Evolutionary conservation across 1,284 basidiomycete species (phyloP).

Genomic region (Vanrija pseudolonga): DNA sequence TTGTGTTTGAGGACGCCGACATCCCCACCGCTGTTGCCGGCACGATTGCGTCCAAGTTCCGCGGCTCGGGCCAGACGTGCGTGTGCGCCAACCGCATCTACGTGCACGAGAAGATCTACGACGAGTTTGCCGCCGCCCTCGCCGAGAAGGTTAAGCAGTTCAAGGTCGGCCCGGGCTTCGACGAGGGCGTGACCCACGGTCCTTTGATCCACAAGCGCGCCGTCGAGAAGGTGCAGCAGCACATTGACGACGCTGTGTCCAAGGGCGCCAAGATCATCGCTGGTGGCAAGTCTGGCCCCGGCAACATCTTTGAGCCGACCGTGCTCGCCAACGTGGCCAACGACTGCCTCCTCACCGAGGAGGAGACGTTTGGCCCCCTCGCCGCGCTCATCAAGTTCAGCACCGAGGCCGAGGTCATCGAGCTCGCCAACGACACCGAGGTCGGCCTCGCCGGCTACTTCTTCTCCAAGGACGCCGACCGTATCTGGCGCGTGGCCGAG

Average conservation of each 20-base stretch:
- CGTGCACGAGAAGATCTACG: conserved; percentile 47
- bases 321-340: conserved; percentile 81
- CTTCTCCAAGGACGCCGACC: conserved; percentile 81
- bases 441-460: conserved; percentile 90
- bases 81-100: conserved; percentile 49
- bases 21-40: conserved; percentile 90
- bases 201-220: conserved; percentile 87
- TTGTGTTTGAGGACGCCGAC: conserved; percentile 92
- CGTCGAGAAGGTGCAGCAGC: conserved; percentile 77
- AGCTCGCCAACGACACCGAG: conserved; percentile 75
- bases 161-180: conserved; percentile 86
- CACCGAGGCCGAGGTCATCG: conserved; percentile 87
- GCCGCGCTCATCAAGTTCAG: conserved; percentile 68
- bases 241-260: conserved; percentile 78
- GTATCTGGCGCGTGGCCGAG: conserved; percentile 97
- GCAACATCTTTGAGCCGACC: conserved; percentile 79
- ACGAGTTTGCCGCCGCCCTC: conserved; percentile 44
- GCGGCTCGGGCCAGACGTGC: conserved; percentile 80
- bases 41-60: conserved; percentile 87
- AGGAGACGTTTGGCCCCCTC: conserved; percentile 85
- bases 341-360: conserved; percentile 57
- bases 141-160: conserved; percentile 67
- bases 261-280: conserved; percentile 83
- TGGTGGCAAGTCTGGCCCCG: conserved; percentile 65
- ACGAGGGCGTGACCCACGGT: conserved; percentile 79